phyloP scores from a whole-genome alignment of 2,329 filamentous ascomycete genomes.

The Neofusicoccum parvum region DNA sequence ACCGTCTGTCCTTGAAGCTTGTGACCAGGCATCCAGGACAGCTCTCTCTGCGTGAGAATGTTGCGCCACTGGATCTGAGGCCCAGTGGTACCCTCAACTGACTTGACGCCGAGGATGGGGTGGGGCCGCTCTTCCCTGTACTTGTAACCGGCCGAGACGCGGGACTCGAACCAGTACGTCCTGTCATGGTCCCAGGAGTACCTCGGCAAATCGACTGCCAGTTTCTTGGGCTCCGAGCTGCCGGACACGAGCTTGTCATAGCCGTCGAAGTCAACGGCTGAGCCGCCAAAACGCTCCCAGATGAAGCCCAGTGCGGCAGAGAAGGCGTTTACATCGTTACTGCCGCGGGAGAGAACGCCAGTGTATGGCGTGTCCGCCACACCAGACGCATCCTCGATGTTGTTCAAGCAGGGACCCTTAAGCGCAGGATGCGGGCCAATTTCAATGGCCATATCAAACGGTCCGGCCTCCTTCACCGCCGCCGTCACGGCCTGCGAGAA shows the following conservation, averaged over 20 bases:
- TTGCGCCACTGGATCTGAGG: slow-evolving; percentile 30
- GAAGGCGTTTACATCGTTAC: slow-evolving; percentile 23
- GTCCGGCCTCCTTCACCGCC: slow-evolving; percentile 1
- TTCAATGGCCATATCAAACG: slow-evolving; percentile 44
- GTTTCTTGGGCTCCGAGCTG: slow-evolving; percentile 13
- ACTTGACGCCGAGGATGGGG: slow-evolving; percentile 26
- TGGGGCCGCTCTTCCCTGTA: slow-evolving; percentile 26
- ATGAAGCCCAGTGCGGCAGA: background rate
- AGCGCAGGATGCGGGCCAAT: slow-evolving; percentile 52
- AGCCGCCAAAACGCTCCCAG: slow-evolving; percentile 25
- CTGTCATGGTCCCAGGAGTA: slow-evolving; percentile 33
- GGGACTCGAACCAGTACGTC: slow-evolving; percentile 26
- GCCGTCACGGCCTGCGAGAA: slow-evolving; percentile 38
- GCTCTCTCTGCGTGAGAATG: slow-evolving; percentile 21
- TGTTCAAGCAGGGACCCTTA: slow-evolving; percentile 44
- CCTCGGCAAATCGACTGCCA: slow-evolving; percentile 26
- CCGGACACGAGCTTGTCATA: slow-evolving; percentile 24
- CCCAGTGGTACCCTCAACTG: slow-evolving; percentile 24
- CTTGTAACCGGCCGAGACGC: slow-evolving; percentile 21
- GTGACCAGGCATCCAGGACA: slow-evolving; percentile 28
- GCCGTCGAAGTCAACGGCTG: slow-evolving; percentile 27
- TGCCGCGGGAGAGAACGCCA: slow-evolving; percentile 24
- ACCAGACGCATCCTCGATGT: slow-evolving; percentile 9
- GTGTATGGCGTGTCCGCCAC: background rate
- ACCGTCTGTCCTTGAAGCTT: slow-evolving; percentile 36